Evolutionary conservation across 768 basidiomycete species (phyloP).

Genomic region (Trametes cinnabarina): DNA sequence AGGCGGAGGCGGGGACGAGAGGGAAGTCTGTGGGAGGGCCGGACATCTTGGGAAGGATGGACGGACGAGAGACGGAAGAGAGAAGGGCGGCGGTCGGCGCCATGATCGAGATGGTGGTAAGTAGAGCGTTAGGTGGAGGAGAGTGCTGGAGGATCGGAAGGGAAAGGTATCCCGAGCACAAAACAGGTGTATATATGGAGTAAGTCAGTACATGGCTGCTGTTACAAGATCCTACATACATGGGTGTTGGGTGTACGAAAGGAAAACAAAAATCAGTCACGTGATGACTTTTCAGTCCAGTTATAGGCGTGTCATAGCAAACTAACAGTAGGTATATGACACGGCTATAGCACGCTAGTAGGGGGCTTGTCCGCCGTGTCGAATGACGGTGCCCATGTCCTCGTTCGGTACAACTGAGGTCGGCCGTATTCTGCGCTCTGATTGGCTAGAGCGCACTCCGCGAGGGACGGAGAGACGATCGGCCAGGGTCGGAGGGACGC

Average conservation of each 20-base stretch:
- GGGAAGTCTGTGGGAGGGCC: constrained; percentile 14
- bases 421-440: background rate
- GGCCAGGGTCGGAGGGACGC: constrained; percentile 8
- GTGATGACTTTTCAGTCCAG: no score
- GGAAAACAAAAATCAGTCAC: no score
- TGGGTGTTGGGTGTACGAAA: no score
- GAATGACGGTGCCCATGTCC: no score
- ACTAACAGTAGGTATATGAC: no score
- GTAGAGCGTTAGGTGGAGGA: background rate
- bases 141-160: background rate
- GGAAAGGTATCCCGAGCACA: background rate
- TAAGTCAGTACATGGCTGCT: background rate
- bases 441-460: background rate
- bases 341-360: no score
- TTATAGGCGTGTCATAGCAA: no score
- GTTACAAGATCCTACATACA: no score
- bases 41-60: constrained; percentile 9
- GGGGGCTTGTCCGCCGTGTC: no score
- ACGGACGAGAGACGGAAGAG: constrained; percentile 1
- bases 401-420: no score
- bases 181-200: background rate
- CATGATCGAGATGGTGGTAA: background rate
- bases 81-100: constrained; percentile 12
- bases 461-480: background rate
- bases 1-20: constrained; percentile 13